Percentiles rank a stretch among this genome's conserved stretches.
Conservation (phyloP, 805 yeast genomes). For the Ogataea henricii region DNA sequence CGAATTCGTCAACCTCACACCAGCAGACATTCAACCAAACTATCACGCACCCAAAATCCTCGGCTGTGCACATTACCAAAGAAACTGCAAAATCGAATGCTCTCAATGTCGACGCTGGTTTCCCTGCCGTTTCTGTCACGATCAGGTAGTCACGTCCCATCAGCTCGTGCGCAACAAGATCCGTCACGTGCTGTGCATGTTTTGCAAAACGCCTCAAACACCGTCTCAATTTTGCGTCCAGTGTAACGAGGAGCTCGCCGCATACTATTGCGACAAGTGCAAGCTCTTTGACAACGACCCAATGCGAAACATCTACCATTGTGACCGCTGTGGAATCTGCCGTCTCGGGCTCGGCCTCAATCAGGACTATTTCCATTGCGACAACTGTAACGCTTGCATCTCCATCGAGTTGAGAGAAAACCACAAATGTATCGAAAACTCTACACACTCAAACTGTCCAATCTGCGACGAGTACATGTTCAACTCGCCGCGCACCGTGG, state of each 20-base stretch:
- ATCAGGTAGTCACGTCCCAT: conserved; percentile 53
- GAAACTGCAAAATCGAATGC: conserved; percentile 85
- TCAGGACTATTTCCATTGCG: conserved; percentile 89
- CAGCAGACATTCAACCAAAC: conserved; percentile 49
- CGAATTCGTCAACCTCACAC: conserved; percentile 43
- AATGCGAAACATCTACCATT: conserved; percentile 82
- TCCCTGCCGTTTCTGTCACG: conserved; percentile 86
- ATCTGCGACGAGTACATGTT: conserved; percentile 91
- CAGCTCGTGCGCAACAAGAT: conserved; percentile 61
- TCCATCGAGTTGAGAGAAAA: conserved; percentile 74
- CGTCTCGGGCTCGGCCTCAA: conserved; percentile 86
- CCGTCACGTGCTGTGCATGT: conserved; percentile 76
- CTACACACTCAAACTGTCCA: conserved; percentile 91
- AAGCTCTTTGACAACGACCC: conserved; percentile 81
- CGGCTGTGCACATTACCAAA: conserved; percentile 83
- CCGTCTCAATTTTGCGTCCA: conserved; percentile 69
- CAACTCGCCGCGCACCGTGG: conserved; percentile 77
- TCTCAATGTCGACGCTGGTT: conserved; percentile 73
- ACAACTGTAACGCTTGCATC: conserved; percentile 85
- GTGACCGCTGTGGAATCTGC: conserved; percentile 91
- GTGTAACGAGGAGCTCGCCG: conserved; percentile 69
- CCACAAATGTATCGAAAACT: conserved; percentile 82
- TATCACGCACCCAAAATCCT: conserved; percentile 48
- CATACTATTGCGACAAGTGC: conserved; percentile 77
- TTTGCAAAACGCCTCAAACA: conserved; percentile 71